Conservation (phyloP, 1,284 basidiomycete genomes). For the Thecaphora thlaspeos region DNA sequence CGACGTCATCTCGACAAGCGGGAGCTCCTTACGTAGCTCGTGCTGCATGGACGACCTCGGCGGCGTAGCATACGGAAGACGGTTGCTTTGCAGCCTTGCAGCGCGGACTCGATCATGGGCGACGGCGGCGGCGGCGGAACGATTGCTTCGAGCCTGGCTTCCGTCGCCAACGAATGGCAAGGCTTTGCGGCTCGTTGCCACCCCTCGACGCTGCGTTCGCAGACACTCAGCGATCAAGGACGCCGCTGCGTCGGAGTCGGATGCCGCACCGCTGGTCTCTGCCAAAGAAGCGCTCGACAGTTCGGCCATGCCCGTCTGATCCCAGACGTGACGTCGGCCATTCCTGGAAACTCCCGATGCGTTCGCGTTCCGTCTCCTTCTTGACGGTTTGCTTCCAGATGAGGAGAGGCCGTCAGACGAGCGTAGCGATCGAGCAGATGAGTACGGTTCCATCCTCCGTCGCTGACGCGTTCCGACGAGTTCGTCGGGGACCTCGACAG, state of each 20-base stretch:
- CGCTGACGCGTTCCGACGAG: conserved; percentile 11
- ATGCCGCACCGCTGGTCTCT: conserved; percentile 11
- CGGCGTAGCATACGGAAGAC: no score
- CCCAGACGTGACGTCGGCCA: neutral
- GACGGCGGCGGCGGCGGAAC: no score
- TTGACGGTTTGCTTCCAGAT: neutral
- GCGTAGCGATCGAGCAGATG: conserved; percentile 1
- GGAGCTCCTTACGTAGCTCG: no score
- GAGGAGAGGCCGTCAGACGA: conserved; percentile 24
- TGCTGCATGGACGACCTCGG: neutral
- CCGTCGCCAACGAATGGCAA: neutral
- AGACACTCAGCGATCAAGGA: neutral
- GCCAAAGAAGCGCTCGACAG: conserved; percentile 7
- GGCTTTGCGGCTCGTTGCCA: neutral
- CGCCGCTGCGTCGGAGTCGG: conserved; percentile 9
- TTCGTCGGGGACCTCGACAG: neutral
- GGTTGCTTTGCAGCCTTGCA: neutral
- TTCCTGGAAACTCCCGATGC: neutral
- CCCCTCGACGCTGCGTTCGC: neutral
- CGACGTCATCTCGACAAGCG: neutral
- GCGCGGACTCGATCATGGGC: no score
- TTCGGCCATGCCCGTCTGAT: conserved; percentile 11
- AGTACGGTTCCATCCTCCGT: conserved; percentile 17
- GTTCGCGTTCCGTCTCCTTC: conserved; percentile 8
- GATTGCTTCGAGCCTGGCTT: neutral